Conservation (phyloP, 225 moss, liverwort and hornwort species). For the Physcomitrellopsis africana region DNA sequence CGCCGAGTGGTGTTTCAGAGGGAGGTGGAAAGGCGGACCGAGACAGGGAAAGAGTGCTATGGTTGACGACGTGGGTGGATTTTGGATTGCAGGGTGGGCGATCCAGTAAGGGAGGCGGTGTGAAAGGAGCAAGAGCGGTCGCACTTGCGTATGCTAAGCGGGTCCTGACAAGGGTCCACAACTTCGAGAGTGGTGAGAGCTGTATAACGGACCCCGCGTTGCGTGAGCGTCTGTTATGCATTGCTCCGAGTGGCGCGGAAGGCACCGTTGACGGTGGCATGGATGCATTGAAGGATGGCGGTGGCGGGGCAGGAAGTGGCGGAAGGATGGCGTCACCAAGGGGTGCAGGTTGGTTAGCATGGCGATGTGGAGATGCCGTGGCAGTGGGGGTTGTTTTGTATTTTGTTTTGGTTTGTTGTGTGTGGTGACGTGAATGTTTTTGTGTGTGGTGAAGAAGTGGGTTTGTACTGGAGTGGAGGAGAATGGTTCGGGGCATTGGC, state of each 20-base stretch:
- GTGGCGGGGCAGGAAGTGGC: conserved; percentile 36
- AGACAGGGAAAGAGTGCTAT: too few relatives aligned
- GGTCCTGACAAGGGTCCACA: conserved; percentile 74
- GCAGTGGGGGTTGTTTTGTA: not conserved
- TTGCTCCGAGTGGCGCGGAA: conserved; percentile 71
- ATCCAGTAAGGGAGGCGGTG: conserved; percentile 71
- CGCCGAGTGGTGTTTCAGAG: too few relatives aligned
- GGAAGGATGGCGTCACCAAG: conserved; percentile 44
- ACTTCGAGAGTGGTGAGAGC: conserved; percentile 71
- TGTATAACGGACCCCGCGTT: conserved; percentile 70
- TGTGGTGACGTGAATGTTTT: too few relatives aligned
- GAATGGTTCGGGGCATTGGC: too few relatives aligned
- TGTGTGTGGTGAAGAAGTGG: too few relatives aligned
- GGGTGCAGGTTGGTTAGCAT: conserved; percentile 24
- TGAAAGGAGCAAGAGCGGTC: conserved; percentile 74
- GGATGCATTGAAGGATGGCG: conserved; percentile 47
- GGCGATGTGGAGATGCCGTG: not conserved
- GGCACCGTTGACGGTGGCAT: conserved; percentile 57
- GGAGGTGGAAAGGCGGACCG: too few relatives aligned
- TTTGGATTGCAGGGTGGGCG: conserved; percentile 45
- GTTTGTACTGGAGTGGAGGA: too few relatives aligned
- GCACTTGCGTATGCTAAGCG: conserved; percentile 76
- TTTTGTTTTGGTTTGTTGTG: not conserved
- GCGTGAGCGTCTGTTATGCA: conserved; percentile 80
- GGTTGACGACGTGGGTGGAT: too few relatives aligned